Base-by-base conservation (phyloP, 805 yeast genomes). In the Candida nemodendra region DNA sequence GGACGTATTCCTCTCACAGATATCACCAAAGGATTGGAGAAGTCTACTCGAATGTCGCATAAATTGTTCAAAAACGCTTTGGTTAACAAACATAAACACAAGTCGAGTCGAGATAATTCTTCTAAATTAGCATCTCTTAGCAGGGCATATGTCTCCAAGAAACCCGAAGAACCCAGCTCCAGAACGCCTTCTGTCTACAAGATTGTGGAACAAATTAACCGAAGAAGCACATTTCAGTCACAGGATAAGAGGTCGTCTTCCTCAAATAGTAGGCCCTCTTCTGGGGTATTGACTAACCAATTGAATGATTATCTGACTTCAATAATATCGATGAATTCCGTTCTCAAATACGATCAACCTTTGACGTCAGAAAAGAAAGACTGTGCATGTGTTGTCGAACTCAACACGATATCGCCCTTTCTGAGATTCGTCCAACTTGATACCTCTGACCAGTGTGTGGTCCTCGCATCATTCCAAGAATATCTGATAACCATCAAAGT, bases 341-440 rank as follows among this genome's bases (percentile, higher is more conserved):
- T 43, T 4, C 21, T 48, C 31, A 34, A 38, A n/a, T 48, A 45
- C 34, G 43, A 38, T n/a, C 42, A 41, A 31, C 50, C 48, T 9
- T 15, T 48, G 19, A 32, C 46, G 1, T 41, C 38, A 13, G 34
- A 30, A 5, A 24, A 19, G 8, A 31, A 31, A 22, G 7, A 39
- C 3, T 13, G 35, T 12, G 27, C 28, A 6, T 15, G 19, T 4
- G n/a, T 40, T 3, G 12, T 19, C 18, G 26, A 14, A 2, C 24
- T 45, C 9, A 19, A 32, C 9, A 27, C 18, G 28, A 15, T 45
- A 2, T 38, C 44, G 9, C 5, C 22, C 5, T 24, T 23, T 9
- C 32, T 45, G 37, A 9, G 28, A 15, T 8, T 42, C 11, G 47
- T 38, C n/a, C 29, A 24, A 18, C 18, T 41, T 17, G 42, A 15